These are phyloP conservation scores for Sistotremastrum suecicum DNA, from an alignment of 768 basidiomycete genomes.

Conservation along the genomic window DNA sequence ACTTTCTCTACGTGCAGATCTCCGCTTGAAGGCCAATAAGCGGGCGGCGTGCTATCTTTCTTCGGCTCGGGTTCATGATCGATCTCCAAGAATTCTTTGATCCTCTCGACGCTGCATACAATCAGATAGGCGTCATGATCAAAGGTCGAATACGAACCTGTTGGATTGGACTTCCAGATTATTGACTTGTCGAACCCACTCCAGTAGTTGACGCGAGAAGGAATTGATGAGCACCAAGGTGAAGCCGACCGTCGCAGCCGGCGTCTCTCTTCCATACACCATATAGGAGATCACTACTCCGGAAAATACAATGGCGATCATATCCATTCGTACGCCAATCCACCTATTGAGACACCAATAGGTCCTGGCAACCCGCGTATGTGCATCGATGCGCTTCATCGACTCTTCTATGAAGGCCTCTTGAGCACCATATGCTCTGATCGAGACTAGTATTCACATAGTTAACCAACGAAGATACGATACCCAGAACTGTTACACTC, in stretches of 20 bases:
- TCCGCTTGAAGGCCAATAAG: constrained; percentile 53
- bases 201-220: constrained; percentile 5
- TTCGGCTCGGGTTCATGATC: constrained; percentile 38
- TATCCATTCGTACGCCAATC: constrained; percentile 25
- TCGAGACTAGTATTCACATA: constrained; percentile 14
- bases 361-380: constrained; percentile 11
- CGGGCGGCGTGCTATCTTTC: constrained; percentile 36
- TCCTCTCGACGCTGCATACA: constrained; percentile 16
- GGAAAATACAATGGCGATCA: constrained; percentile 26
- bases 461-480: background rate
- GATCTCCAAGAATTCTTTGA: constrained; percentile 37
- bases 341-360: constrained; percentile 22
- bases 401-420: constrained; percentile 15
- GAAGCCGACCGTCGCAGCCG: constrained; percentile 11
- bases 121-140: background rate
- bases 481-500: background rate
- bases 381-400: constrained; percentile 21
- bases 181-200: constrained; percentile 11
- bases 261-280: constrained; percentile 15
- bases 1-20: constrained; percentile 37
- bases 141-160: constrained; percentile 6
- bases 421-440: constrained; percentile 28
- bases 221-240: constrained; percentile 7
- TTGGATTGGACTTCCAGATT: constrained; percentile 4
- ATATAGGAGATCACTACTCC: constrained; percentile 18